Conservation (phyloP, 805 yeast genomes). For the Hanseniaspora meyeri region DNA sequence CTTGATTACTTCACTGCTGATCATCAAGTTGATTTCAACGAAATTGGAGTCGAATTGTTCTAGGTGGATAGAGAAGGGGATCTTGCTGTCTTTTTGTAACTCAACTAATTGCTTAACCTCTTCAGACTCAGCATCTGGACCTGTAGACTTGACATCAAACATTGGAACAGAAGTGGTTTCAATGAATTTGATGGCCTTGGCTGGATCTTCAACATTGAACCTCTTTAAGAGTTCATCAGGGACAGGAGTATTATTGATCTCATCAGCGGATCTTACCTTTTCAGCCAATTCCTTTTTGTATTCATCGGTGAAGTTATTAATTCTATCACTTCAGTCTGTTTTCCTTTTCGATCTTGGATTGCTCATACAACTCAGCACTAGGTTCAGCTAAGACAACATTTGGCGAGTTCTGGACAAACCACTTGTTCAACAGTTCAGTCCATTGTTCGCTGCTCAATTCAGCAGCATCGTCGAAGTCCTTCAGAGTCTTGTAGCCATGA, state of each 20-base stretch:
- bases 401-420: conserved; percentile 49
- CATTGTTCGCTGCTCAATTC: conserved; percentile 59
- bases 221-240: conserved; percentile 52
- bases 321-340: conserved; percentile 39
- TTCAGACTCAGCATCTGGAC: conserved; percentile 23
- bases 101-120: conserved; percentile 21
- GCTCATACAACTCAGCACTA: conserved; percentile 41
- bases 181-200: conserved; percentile 55
- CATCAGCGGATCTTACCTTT: conserved; percentile 49
- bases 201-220: conserved; percentile 65
- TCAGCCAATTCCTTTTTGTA: conserved; percentile 45
- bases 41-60: conserved; percentile 75
- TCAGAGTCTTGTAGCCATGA: conserved; percentile 41
- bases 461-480: conserved; percentile 41
- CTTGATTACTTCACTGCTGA: conserved; percentile 43
- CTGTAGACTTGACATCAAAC: conserved; percentile 28
- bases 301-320: conserved; percentile 39
- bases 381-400: conserved; percentile 65
- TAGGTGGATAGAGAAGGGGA: conserved; percentile 62
- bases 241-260: conserved; percentile 58
- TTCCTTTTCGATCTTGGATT: conserved; percentile 33
- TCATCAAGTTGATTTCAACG: conserved; percentile 49
- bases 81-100: conserved; percentile 30
- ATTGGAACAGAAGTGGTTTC: conserved; percentile 53
- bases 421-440: conserved; percentile 41